Evolutionary conservation across 83 land plant species (phyloP), one percentile per base, ranked within the genome.

Genomic region (Thuja plicata): DNA sequence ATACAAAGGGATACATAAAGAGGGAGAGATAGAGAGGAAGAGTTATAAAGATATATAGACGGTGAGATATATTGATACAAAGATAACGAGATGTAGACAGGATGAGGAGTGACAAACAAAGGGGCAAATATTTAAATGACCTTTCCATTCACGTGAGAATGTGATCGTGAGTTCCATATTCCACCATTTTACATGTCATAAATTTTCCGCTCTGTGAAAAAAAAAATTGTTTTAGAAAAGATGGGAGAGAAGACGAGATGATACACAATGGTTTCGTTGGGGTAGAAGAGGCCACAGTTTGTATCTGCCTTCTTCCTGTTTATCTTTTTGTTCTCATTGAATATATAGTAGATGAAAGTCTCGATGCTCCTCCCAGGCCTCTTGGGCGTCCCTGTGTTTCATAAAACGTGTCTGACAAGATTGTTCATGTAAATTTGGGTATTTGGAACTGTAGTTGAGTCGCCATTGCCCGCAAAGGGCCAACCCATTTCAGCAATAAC

Each of bases 391-490:
- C 94, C 94, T 6, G 15, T 73, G 24, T 55, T 54, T 2, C 85
- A 55, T 6, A 54, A 32, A 32, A 92, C 96, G 52, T 93, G 92
- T 2, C 32, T 30, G 12, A 94, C 80, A 86, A 93, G 76, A 78
- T 95, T 95, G 16, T 83, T 21, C 86, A 85, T 88, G 87, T 95
- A 95, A 2, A 91, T 89, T 74, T 77, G 19, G 34, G 97, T 95
- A 50, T 93, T 90, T 3, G 1, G 32, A 38, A n/a, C 34, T 62
- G 32, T 70, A 1, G 7, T 15, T 35, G 6, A 1, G 12, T 13
- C 77, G 52, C 91, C 91, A 57, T 76, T 38, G 40, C 2, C 40
- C 1, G 87, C 4, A 90, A 80, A 80, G n/a, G 90, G 90, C 92
- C 92, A 91, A 19, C 92, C 92, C 0, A 86, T 88, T 82, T 91